phyloP scores from a whole-genome alignment of 2,329 filamentous ascomycete genomes.

The Kalaharituber pfeilii region DNA sequence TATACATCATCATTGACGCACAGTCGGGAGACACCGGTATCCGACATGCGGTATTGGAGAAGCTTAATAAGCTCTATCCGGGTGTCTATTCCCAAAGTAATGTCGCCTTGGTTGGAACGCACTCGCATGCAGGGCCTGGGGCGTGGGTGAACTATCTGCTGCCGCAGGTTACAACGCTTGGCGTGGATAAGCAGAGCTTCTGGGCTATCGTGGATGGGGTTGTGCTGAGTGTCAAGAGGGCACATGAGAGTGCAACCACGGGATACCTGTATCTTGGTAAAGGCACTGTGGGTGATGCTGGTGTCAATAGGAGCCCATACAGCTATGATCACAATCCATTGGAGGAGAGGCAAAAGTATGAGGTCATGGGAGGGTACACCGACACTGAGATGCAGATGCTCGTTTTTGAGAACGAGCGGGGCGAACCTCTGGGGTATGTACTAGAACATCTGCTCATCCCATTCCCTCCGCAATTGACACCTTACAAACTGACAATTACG shows the following conservation, averaged over 20 bases:
- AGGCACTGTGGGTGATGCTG: slow-evolving; percentile 54
- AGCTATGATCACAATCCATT: slow-evolving; percentile 75
- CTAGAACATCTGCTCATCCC: slow-evolving; percentile 26
- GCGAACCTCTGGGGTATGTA: slow-evolving; percentile 27
- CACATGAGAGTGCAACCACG: slow-evolving; percentile 53
- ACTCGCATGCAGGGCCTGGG: slow-evolving; percentile 79
- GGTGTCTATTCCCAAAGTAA: slow-evolving; percentile 61
- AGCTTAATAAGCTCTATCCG: slow-evolving; percentile 54
- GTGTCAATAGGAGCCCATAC: slow-evolving; percentile 76
- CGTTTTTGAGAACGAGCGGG: slow-evolving; percentile 12
- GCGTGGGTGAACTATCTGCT: slow-evolving; percentile 91
- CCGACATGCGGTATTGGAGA: slow-evolving; percentile 68
- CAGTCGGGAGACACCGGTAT: slow-evolving; percentile 80
- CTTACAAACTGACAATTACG: background rate
- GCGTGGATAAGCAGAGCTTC: slow-evolving; percentile 76
- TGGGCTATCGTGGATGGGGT: slow-evolving; percentile 76
- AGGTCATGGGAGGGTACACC: slow-evolving; percentile 22
- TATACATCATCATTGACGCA: slow-evolving; percentile 76
- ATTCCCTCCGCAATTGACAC: background rate
- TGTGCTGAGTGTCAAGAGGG: slow-evolving; percentile 60
- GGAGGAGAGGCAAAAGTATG: slow-evolving; percentile 54
- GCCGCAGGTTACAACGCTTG: slow-evolving; percentile 74
- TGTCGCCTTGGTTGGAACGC: slow-evolving; percentile 76
- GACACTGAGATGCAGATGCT: slow-evolving; percentile 19
- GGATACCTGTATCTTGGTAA: slow-evolving; percentile 55